phyloP scores from a whole-genome alignment of 2,329 filamentous ascomycete species.

The Ceratocystis harringtonii region DNA sequence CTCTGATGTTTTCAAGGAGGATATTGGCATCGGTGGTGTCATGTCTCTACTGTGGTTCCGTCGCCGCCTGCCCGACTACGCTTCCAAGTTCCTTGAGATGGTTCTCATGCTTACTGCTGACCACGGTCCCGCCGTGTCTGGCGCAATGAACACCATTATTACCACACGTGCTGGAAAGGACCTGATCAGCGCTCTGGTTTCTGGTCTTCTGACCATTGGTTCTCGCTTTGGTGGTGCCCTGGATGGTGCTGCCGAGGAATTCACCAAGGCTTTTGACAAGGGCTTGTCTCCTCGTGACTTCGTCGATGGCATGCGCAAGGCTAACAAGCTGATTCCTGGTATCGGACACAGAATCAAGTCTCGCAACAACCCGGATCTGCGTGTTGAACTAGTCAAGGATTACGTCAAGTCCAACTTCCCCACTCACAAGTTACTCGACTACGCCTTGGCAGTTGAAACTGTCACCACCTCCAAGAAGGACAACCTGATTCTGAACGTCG shows the following conservation, averaged over 20 bases:
- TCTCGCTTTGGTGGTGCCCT: constrained; percentile 97
- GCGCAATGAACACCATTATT: constrained; percentile 99
- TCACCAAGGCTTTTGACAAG: constrained; percentile 96
- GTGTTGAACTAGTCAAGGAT: constrained; percentile 98
- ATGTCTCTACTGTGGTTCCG: constrained; percentile 99
- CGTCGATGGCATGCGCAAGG: constrained; percentile 96
- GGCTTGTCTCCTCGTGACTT: constrained; percentile 96
- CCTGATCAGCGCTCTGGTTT: constrained; percentile 85
- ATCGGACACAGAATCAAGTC: constrained; percentile 99
- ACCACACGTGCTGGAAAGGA: constrained; percentile 99
- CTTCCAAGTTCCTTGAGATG: constrained; percentile 99
- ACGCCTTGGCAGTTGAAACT: constrained; percentile 91
- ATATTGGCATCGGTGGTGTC: constrained; percentile 98
- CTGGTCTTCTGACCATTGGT: constrained; percentile 94
- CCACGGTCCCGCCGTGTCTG: constrained; percentile 95
- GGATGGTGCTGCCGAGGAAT: constrained; percentile 95
- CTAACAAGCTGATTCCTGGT: constrained; percentile 99
- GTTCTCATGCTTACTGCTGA: constrained; percentile 99
- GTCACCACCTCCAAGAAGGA: constrained; percentile 99
- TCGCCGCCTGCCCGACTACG: constrained; percentile 85
- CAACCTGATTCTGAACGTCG: constrained; percentile 98
- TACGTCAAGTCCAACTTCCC: constrained; percentile 97
- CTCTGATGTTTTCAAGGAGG: constrained; percentile 98
- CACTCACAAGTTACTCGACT: constrained; percentile 94
- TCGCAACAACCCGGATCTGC: constrained; percentile 97